These are phyloP conservation scores for Ogataea degrootiae DNA, from an alignment of 805 yeast species.

Conservation along the genomic window DNA sequence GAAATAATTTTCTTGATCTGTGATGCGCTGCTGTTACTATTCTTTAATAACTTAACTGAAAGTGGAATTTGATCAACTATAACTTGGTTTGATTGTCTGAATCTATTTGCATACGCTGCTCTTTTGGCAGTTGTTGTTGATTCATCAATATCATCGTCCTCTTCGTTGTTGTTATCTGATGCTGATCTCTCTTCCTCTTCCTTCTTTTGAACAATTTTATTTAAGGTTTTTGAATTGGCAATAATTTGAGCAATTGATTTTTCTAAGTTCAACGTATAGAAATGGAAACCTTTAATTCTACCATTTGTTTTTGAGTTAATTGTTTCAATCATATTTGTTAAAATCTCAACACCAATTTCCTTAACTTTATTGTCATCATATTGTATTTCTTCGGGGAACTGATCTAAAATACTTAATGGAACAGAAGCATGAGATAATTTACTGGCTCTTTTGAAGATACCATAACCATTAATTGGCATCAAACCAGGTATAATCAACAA, in stretches of 20 bases:
- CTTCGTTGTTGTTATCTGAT: constrained; percentile 25
- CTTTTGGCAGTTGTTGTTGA: constrained; percentile 28
- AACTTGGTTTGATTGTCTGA: constrained; percentile 26
- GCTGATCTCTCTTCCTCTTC: constrained; percentile 30
- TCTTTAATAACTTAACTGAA: constrained; percentile 11
- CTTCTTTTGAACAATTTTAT: constrained; percentile 38
- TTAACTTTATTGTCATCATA: constrained; percentile 80
- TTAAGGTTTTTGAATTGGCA: constrained; percentile 52
- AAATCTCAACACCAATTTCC: constrained; percentile 71
- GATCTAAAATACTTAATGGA: constrained; percentile 50
- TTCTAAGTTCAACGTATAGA: constrained; percentile 88
- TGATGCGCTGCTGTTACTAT: constrained; percentile 17
- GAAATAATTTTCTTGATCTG: constrained; percentile 61
- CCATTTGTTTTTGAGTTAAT: constrained; percentile 50
- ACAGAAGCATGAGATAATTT: constrained; percentile 82
- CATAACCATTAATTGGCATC: constrained; percentile 86
- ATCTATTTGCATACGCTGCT: constrained; percentile 32
- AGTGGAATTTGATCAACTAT: constrained; percentile 22
- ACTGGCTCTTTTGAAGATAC: constrained; percentile 82
- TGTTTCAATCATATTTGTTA: constrained; percentile 57
- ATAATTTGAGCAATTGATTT: constrained; percentile 86
- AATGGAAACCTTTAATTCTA: constrained; percentile 78
- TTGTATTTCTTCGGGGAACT: constrained; percentile 52
- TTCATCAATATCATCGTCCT: constrained; percentile 26
- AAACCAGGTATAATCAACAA: constrained; percentile 78